Percentiles rank a stretch among this genome's conserved stretches.
Evolutionary conservation across 2,329 filamentous ascomycete species (phyloP).

Genomic region (Fusarium sambucinum): DNA sequence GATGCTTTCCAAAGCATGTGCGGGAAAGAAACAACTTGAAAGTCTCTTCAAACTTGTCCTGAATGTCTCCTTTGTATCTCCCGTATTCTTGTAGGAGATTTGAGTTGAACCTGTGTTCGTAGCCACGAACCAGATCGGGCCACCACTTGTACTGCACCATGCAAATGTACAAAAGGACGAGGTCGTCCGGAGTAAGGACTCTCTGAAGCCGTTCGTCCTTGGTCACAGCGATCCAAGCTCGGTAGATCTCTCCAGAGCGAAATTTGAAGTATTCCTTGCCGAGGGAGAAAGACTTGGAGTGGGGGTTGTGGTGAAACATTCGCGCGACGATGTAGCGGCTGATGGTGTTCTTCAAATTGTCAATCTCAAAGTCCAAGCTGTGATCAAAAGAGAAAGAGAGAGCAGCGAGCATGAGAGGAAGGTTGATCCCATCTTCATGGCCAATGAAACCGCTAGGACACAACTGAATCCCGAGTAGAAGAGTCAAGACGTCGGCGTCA

Average conservation of each 20-base stretch:
- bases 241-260: constrained; percentile 46
- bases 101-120: not conserved
- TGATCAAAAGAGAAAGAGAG: constrained; percentile 28
- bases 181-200: not conserved
- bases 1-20: constrained; percentile 6
- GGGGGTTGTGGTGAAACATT: constrained; percentile 44
- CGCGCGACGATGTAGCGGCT: constrained; percentile 42
- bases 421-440: constrained; percentile 39
- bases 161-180: constrained; percentile 18
- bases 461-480: constrained; percentile 38
- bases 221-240: constrained; percentile 30
- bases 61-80: not conserved
- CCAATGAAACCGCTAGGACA: constrained; percentile 36
- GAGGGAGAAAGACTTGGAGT: not conserved
- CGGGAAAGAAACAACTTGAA: constrained; percentile 5
- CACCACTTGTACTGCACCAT: constrained; percentile 17
- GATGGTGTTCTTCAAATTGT: constrained; percentile 34
- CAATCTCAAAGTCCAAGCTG: constrained; percentile 32
- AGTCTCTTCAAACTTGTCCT: not conserved
- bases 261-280: constrained; percentile 34
- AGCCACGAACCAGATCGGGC: not conserved
- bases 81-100: not conserved
- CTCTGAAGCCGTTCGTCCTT: not conserved
- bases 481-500: constrained; percentile 34
- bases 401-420: constrained; percentile 40